These are phyloP conservation scores for Ustilago esculenta DNA, from an alignment of 1,284 basidiomycete genomes.

Conservation along the genomic window DNA sequence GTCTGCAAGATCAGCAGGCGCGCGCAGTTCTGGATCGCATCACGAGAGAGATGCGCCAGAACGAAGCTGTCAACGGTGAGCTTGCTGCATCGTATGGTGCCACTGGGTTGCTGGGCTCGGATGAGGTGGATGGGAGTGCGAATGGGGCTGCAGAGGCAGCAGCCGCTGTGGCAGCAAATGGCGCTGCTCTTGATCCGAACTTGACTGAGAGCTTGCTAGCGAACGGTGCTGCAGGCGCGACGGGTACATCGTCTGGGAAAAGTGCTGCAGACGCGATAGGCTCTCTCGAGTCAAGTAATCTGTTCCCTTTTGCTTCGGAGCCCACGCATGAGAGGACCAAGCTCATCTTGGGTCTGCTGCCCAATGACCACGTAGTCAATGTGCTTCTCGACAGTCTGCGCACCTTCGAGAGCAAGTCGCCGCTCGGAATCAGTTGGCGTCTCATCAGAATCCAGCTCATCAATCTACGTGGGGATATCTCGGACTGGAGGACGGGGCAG, in stretches of 20 bases:
- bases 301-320: slow-evolving; percentile 31
- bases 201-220: slow-evolving; percentile 11
- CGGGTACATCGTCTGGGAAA: background rate
- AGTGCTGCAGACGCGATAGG: slow-evolving; percentile 15
- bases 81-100: no score
- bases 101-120: background rate
- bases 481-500: slow-evolving; percentile 56
- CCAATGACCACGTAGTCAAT: slow-evolving; percentile 56
- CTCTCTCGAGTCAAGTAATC: slow-evolving; percentile 15
- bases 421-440: slow-evolving; percentile 57
- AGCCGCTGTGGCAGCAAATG: slow-evolving; percentile 10
- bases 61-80: slow-evolving; percentile 13
- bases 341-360: slow-evolving; percentile 51
- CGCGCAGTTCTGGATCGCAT: slow-evolving; percentile 56
- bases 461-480: slow-evolving; percentile 55
- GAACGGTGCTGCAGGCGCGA: slow-evolving; percentile 1
- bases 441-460: slow-evolving; percentile 56
- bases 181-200: slow-evolving; percentile 5
- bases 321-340: slow-evolving; percentile 35
- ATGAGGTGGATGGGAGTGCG: background rate
- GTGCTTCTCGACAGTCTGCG: slow-evolving; percentile 57
- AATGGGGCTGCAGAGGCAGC: slow-evolving; percentile 3
- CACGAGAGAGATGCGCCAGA: slow-evolving; percentile 47
- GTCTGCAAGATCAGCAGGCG: slow-evolving; percentile 45
- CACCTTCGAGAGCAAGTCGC: slow-evolving; percentile 48